Evolutionary conservation across 495 filamentous ascomycete species (phyloP), one percentile per base, ranked within the genome.

Genomic region (Daldinia caldariorum): DNA sequence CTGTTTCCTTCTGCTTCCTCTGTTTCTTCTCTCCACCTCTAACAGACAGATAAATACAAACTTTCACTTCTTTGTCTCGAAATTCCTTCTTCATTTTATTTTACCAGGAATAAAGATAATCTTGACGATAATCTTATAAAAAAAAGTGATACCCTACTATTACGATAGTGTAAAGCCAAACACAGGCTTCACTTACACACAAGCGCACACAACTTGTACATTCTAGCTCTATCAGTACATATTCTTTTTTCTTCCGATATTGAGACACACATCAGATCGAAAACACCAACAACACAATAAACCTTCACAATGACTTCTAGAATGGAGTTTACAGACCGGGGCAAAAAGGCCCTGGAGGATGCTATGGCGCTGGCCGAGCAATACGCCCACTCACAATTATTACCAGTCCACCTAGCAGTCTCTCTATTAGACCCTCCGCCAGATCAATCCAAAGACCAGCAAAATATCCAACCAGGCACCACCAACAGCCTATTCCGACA

Each of bases 251-350:
- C 7, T 0, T 37, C 34, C 38, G 70, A 63, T 55, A 58, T 26
- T 65, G 26, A 26, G 38, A 53, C 38, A 56, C 14, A 51, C 43
- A 51, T 50, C 10, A n/a, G 12, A 47, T 22, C n/a, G 10, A 47
- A 13, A 20, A 26, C 45, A 63, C 13, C 26, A 37, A 51, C 26
- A 26, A 26, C 26, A 26, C 26, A 26, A 26, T 26, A 26, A 47
- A 58, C 26, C 45, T 14, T 35, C 76, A 82, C 55, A 8, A 87
- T 87, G 85, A 80, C 76, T 73, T 79, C 84, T 34, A 81, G 83
- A 37, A 90, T 91, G 88, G 89, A 96, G 73, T 96, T 97, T 75
- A 99, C 95, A 65, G 95, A 98, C 77, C 85, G 92, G 80, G 95
- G 92, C 57, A 90, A 92, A 78, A 90, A 93, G 82, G 89, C 95